These are phyloP conservation scores for Rhododendron williamsianum DNA, from an alignment of 148 eudicot species.

Conservation along the genomic window DNA sequence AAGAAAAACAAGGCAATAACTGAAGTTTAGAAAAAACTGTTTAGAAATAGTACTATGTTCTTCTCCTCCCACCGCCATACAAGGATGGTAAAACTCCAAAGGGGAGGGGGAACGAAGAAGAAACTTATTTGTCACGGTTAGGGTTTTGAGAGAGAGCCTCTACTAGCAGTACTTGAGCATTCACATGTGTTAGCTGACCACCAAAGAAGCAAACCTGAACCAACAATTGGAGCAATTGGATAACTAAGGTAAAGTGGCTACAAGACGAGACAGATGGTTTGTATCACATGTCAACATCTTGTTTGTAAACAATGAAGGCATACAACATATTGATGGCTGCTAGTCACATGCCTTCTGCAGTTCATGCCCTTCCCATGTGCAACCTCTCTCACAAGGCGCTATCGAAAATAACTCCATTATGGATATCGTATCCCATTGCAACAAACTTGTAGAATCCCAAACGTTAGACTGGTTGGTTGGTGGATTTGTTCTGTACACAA, in stretches of 20 bases:
- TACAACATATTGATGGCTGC: conserved; percentile 23
- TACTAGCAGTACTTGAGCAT: not conserved
- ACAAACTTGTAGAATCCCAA: not conserved
- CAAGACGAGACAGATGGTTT: conserved; percentile 2
- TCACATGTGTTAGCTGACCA: not conserved
- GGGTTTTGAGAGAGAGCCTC: not conserved
- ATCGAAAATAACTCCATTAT: not conserved
- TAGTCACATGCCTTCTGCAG: conserved; percentile 24
- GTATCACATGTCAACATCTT: conserved; percentile 9
- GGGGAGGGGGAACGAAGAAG: not conserved
- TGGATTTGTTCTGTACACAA: too few species aligned
- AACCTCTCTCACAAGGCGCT: conserved; percentile 12
- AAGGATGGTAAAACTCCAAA: not conserved
- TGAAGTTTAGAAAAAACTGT: too few species aligned
- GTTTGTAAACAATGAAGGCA: conserved; percentile 2
- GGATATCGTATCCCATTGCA: not conserved
- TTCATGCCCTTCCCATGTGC: conserved; percentile 39
- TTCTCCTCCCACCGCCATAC: not conserved
- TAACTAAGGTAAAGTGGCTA: not conserved
- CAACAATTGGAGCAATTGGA: not conserved
- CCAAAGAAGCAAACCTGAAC: not conserved
- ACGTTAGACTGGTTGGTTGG: not conserved
- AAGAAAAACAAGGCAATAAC: too few species aligned
- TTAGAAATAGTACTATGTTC: too few species aligned
- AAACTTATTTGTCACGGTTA: not conserved